A percentile compares a stretch with the other conserved stretches of the same genome.
Conservation (phyloP, 78 protist species). For the Dictyostelium purpureum region DNA sequence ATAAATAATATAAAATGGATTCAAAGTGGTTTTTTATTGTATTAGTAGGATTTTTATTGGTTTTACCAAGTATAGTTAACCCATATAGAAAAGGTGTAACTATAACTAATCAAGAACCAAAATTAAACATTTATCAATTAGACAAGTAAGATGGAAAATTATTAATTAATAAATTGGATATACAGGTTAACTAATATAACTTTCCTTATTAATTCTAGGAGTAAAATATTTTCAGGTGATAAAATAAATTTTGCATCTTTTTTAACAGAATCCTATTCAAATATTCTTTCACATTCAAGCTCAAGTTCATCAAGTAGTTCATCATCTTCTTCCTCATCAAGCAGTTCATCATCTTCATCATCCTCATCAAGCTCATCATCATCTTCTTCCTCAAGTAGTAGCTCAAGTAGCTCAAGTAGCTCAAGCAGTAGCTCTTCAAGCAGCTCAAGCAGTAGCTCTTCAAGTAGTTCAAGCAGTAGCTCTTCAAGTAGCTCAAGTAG, state of each 20-base stretch:
- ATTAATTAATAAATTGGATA: too few relatives aligned
- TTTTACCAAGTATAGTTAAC: conserved; percentile 42
- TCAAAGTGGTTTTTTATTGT: conserved; percentile 72
- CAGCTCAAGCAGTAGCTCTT: background rate
- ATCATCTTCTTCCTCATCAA: background rate
- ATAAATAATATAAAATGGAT: conserved; percentile 37
- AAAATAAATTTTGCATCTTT: conserved; percentile 56
- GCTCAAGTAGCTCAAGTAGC: background rate
- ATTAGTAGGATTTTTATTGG: conserved; percentile 50
- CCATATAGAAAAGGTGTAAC: conserved; percentile 55
- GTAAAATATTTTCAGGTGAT: background rate
- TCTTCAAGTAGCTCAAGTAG: conserved; percentile 30
- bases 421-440: background rate
- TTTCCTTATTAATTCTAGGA: background rate
- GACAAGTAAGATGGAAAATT: background rate
- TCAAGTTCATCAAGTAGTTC: background rate
- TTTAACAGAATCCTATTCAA: conserved; percentile 32
- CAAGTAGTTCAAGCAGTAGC: conserved; percentile 11
- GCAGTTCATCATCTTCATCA: background rate
- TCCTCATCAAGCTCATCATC: background rate
- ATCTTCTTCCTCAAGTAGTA: background rate
- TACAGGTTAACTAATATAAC: too few relatives aligned
- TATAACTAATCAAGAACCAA: conserved; percentile 75
- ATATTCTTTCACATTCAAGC: conserved; percentile 42
- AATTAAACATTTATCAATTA: conserved; percentile 56